phyloP scores from a whole-genome alignment of 768 basidiomycete genomes.

The Pleurotus sapidus region DNA sequence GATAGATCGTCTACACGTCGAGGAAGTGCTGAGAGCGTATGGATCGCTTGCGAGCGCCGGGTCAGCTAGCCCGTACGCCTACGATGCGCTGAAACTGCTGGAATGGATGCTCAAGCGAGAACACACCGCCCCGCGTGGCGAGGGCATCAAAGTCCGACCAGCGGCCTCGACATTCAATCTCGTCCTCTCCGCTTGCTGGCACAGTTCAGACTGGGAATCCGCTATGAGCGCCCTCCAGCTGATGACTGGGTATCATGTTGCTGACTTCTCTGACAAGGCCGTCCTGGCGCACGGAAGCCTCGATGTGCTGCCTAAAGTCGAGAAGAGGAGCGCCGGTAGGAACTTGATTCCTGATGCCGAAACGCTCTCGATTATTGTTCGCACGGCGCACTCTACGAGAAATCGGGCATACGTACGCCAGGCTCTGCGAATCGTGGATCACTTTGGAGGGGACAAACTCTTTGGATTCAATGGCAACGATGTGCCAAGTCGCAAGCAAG shows the following conservation, averaged over 20 bases:
- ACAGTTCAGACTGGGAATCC: constrained; percentile 57
- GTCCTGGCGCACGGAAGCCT: constrained; percentile 12
- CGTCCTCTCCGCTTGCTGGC: constrained; percentile 64
- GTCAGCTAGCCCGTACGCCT: constrained; percentile 23
- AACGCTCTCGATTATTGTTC: constrained; percentile 53
- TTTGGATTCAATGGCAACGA: constrained; percentile 25
- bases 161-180: constrained; percentile 55
- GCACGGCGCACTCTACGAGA: constrained; percentile 54
- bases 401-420: constrained; percentile 54
- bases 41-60: constrained; percentile 36
- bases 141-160: constrained; percentile 45
- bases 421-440: constrained; percentile 54
- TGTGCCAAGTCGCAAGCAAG: constrained; percentile 20
- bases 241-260: constrained; percentile 65
- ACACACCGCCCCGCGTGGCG: constrained; percentile 25
- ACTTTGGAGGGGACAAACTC: constrained; percentile 39
- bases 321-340: constrained; percentile 39
- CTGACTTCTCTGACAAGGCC: constrained; percentile 52
- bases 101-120: constrained; percentile 70
- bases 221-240: constrained; percentile 60
- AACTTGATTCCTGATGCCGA: constrained; percentile 48
- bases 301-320: constrained; percentile 30
- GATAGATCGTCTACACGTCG: constrained; percentile 54
- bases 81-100: constrained; percentile 53
- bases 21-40: constrained; percentile 58